Evolutionary conservation across 805 yeast species (phyloP).

Genomic region (Saccharomycopsis fodiens): DNA sequence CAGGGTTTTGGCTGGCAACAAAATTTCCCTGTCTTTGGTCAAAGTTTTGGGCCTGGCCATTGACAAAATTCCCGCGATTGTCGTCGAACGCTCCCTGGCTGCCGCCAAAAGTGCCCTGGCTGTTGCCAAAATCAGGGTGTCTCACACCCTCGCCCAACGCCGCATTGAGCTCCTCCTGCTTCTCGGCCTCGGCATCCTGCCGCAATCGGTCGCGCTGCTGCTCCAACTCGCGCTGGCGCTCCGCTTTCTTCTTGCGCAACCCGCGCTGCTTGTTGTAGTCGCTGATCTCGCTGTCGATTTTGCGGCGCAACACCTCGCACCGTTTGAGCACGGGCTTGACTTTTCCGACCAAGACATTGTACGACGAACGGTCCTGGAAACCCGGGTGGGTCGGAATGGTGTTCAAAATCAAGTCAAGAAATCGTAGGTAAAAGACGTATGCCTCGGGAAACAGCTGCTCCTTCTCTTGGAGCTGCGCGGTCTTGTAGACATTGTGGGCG

Average conservation of each 20-base stretch:
- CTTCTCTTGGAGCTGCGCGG: conserved; percentile 27
- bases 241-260: conserved; percentile 26
- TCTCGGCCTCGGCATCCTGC: conserved; percentile 25
- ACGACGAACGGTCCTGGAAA: conserved; percentile 18
- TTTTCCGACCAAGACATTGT: conserved; percentile 3
- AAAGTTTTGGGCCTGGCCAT: no score
- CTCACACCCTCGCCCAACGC: conserved; percentile 15
- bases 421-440: conserved; percentile 29
- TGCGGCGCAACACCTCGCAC: conserved; percentile 2
- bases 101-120: no score
- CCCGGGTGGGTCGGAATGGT: conserved; percentile 29
- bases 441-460: conserved; percentile 30
- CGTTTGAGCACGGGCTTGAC: neutral
- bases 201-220: conserved; percentile 25
- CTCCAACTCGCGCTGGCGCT: conserved; percentile 11
- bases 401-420: conserved; percentile 30
- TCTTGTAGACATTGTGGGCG: conserved; percentile 13
- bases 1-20: neutral
- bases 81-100: no score
- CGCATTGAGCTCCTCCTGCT: neutral
- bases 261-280: conserved; percentile 21
- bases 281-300: conserved; percentile 13
- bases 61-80: no score
- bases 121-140: neutral
- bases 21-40: no score